These are phyloP conservation scores for Alternaria ventricosa DNA, from an alignment of 2,329 filamentous ascomycete genomes.

Conservation along the genomic window DNA sequence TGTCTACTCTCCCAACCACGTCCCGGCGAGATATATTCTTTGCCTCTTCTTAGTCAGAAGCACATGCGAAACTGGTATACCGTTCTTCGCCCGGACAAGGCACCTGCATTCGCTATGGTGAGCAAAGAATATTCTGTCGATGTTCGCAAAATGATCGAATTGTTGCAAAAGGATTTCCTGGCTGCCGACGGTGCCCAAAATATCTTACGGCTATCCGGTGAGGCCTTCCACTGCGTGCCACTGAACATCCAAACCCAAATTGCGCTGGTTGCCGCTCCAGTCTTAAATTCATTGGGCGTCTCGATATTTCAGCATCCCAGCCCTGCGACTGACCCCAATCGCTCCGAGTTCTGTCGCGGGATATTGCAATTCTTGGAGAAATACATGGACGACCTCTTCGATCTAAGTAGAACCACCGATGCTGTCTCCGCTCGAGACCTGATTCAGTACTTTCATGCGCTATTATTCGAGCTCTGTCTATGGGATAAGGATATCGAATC, in stretches of 20 bases:
- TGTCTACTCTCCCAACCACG: conserved; percentile 25
- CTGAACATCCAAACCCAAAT: conserved; percentile 22
- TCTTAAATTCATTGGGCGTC: conserved; percentile 35
- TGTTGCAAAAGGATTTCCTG: conserved; percentile 35
- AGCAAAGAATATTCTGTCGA: conserved; percentile 37
- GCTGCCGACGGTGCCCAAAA: conserved; percentile 31
- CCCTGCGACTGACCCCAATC: conserved; percentile 15
- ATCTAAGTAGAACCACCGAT: conserved; percentile 36
- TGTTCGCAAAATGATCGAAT: conserved; percentile 21
- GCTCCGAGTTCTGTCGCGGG: conserved; percentile 27
- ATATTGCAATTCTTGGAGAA: conserved; percentile 35
- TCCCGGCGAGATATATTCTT: conserved; percentile 22
- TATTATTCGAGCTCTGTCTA: conserved; percentile 35
- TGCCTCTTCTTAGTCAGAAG: conserved; percentile 33
- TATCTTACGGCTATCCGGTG: conserved; percentile 30
- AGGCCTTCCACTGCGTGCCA: conserved; percentile 28
- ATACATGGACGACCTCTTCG: conserved; percentile 38
- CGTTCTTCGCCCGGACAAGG: conserved; percentile 34
- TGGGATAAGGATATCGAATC: conserved; percentile 34
- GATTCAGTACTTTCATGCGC: conserved; percentile 25
- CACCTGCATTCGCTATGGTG: conserved; percentile 33
- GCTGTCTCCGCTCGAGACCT: conserved; percentile 33
- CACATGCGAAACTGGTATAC: conserved; percentile 35
- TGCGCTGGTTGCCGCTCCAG: conserved; percentile 21
- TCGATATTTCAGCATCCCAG: conserved; percentile 19